Conservation (phyloP, 768 basidiomycete species). For the Vararia minispora region DNA sequence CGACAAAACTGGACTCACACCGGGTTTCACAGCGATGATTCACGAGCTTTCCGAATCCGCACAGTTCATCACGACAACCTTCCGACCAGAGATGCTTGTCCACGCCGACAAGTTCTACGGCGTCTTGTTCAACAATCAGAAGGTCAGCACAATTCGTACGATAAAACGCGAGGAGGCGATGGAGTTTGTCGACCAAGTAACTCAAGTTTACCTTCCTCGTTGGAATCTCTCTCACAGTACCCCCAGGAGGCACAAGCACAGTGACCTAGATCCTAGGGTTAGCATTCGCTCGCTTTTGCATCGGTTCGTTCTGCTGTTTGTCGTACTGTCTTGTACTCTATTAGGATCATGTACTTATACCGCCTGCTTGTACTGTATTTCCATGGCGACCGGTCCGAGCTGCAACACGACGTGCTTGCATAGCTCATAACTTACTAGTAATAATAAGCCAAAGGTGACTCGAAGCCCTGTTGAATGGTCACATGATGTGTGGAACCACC, state of each 20-base stretch:
- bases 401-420: too few relatives aligned
- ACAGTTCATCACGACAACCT: slow-evolving; percentile 98
- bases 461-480: too few relatives aligned
- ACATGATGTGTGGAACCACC: too few relatives aligned
- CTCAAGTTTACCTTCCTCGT: slow-evolving; percentile 11
- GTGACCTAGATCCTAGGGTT: slow-evolving; percentile 14
- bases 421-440: too few relatives aligned
- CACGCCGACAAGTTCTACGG: slow-evolving; percentile 97
- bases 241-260: slow-evolving; percentile 39
- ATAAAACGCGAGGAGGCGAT: slow-evolving; percentile 88
- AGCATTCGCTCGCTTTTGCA: neutral
- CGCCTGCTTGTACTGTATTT: too few relatives aligned
- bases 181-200: slow-evolving; percentile 86
- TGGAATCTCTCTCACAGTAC: neutral
- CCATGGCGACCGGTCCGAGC: too few relatives aligned
- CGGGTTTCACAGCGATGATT: slow-evolving; percentile 80
- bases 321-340: too few relatives aligned
- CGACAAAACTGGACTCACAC: neutral
- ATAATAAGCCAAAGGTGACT: too few relatives aligned
- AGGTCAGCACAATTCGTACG: slow-evolving; percentile 79
- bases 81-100: slow-evolving; percentile 94
- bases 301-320: neutral
- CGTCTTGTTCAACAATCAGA: slow-evolving; percentile 91
- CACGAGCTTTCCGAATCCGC: slow-evolving; percentile 77
- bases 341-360: too few relatives aligned